Conservation (phyloP, 2,329 filamentous ascomycete species). For the Coniochaeta pulveracea region DNA sequence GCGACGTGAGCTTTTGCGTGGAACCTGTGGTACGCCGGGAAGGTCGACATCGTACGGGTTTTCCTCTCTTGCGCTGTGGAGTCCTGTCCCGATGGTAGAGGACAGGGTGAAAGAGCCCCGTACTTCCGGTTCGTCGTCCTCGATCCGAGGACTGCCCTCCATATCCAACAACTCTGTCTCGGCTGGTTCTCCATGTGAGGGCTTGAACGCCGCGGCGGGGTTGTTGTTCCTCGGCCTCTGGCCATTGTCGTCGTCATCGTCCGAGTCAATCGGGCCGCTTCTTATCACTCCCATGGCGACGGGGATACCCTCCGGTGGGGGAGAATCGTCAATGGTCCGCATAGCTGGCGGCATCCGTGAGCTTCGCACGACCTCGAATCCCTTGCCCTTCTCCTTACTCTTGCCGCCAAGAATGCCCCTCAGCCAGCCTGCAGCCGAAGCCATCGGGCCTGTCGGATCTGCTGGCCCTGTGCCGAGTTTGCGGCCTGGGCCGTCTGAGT, state of each 20-base stretch:
- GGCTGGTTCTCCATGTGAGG: slow-evolving; percentile 17
- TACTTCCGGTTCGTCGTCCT: slow-evolving; percentile 31
- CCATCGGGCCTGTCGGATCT: slow-evolving; percentile 84
- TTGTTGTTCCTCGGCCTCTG: too few species aligned
- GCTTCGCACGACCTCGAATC: slow-evolving; percentile 92
- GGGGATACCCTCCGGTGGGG: slow-evolving; percentile 54
- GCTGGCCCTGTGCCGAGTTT: slow-evolving; percentile 89
- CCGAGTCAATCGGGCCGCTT: slow-evolving; percentile 53
- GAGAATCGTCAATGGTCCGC: slow-evolving; percentile 51
- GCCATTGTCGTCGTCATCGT: slow-evolving; percentile 39
- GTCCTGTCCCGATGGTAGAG: background rate
- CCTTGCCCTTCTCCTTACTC: slow-evolving; percentile 89
- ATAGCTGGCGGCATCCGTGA: slow-evolving; percentile 74
- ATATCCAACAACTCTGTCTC: slow-evolving; percentile 31
- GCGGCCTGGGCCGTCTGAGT: slow-evolving; percentile 67
- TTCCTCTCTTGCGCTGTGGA: background rate
- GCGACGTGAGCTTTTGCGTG: slow-evolving; percentile 63
- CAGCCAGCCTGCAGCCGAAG: slow-evolving; percentile 84
- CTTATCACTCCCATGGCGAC: slow-evolving; percentile 50
- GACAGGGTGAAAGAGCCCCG: slow-evolving; percentile 18
- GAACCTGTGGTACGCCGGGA: slow-evolving; percentile 42
- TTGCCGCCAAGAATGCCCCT: slow-evolving; percentile 69
- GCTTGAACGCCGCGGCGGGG: too few species aligned
- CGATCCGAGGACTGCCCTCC: slow-evolving; percentile 31
- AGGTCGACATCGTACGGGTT: slow-evolving; percentile 9